These are phyloP conservation scores for Phyllostachys edulis DNA, from an alignment of 176 grass and related monocot genomes.

Conservation along the genomic window DNA sequence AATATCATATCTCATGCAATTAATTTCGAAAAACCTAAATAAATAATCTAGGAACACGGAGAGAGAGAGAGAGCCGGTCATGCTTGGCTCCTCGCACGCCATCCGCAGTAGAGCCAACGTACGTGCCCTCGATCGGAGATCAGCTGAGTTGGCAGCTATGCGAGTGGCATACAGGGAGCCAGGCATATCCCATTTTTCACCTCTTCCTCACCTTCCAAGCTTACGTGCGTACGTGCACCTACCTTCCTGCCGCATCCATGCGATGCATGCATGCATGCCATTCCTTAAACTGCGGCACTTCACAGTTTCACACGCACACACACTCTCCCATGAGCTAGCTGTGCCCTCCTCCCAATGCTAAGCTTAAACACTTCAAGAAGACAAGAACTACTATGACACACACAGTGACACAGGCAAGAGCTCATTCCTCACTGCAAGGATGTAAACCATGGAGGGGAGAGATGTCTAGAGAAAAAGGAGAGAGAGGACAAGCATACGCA, in stretches of 20 bases:
- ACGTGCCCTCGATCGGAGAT: background rate
- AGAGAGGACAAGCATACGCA: background rate
- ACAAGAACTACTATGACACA: background rate
- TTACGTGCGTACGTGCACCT: background rate
- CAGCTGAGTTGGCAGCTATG: slow-evolving; percentile 54
- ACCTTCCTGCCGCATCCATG: background rate
- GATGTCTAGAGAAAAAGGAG: background rate
- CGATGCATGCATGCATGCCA: background rate
- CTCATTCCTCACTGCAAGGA: background rate
- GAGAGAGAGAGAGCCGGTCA: slow-evolving; percentile 55
- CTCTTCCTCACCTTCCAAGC: slow-evolving; percentile 23
- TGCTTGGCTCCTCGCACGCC: slow-evolving; percentile 99
- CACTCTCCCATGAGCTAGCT: background rate
- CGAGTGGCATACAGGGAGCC: slow-evolving; percentile 99
- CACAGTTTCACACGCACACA: background rate
- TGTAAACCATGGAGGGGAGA: background rate
- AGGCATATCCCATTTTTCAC: slow-evolving; percentile 78
- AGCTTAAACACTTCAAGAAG: background rate
- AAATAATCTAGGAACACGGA: background rate
- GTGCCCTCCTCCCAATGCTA: slow-evolving; percentile 5
- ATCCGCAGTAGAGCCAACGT: slow-evolving; percentile 81
- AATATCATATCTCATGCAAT: background rate
- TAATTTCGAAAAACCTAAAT: background rate
- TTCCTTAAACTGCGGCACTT: background rate
- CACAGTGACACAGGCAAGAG: background rate